Evolutionary conservation across 1,284 basidiomycete species (phyloP), one percentile per base, ranked within the genome.

Genomic region (Xerocomus cyaneibrunnescens): DNA sequence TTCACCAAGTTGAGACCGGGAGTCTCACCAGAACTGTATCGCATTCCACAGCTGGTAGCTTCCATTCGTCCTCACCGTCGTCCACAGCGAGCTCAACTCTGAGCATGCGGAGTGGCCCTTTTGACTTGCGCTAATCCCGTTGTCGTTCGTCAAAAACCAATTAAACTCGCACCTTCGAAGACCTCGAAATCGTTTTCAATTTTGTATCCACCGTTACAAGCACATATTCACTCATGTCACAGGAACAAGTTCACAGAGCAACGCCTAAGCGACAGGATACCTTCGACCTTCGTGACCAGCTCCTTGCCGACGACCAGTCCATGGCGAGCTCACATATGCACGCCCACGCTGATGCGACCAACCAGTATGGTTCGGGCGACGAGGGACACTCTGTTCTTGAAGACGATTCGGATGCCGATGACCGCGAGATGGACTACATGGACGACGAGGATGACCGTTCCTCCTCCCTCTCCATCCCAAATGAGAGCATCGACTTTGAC

Each of bases 401-500:
- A 60, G 87, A 89, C 66, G 87, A 88, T 65, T 87, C 84, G 2
- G 86, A 87, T 53, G 79, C 70, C 37, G 84, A 89, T 51, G 85
- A 85, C 50, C 68, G 72, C 35, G 78, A 80, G 19, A 78, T 81
- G 45, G 84, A 87, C 50, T 81, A 80, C 64, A 74, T 81, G 59
- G 84, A 85, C 58, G 81, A 83, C 54, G 85, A 87, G 39, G 85
- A 88, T 65, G 87, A 87, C 67, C 81, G 79, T 50, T 91, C 89
- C 3, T 92, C 89, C 13, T 86, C 84, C 3, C 81, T 92, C 31
- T 91, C 89, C 34, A 90, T 93, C 55, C 92, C 92, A 3, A 91
- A 92, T 68, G 91, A 93, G 66, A 89, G 87, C 54, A 93, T 94
- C 64, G 89, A 94, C 76, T 94, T 94, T 65, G 89, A 91, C 70